Conservation (phyloP, 2,329 filamentous ascomycete species). For the Amauroascus verrucosus region DNA sequence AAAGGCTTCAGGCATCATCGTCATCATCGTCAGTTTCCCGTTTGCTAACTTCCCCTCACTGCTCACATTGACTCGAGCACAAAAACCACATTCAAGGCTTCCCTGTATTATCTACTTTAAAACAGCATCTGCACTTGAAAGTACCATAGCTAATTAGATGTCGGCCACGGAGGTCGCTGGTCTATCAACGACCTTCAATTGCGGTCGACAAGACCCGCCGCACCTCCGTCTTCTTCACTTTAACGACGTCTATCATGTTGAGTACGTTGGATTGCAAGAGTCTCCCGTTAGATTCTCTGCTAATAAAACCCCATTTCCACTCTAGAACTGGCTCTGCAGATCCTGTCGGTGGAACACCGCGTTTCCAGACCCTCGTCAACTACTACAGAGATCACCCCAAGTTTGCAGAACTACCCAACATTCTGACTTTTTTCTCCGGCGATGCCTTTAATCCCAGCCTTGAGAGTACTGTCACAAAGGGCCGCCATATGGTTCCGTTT, state of each 20-base stretch:
- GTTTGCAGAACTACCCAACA: constrained; percentile 53
- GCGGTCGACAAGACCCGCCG: constrained; percentile 42
- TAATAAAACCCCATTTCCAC: background rate
- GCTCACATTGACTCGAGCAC: too few relatives aligned
- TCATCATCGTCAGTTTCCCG: too few relatives aligned
- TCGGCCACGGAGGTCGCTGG: constrained; percentile 24
- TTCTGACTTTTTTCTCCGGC: constrained; percentile 77
- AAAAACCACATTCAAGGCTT: too few relatives aligned
- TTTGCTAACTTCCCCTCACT: too few relatives aligned
- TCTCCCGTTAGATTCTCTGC: background rate
- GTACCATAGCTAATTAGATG: too few relatives aligned
- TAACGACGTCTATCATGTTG: constrained; percentile 91
- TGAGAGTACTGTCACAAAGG: constrained; percentile 82
- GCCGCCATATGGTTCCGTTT: constrained; percentile 78
- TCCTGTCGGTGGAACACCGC: constrained; percentile 68
- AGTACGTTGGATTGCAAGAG: constrained; percentile 33
- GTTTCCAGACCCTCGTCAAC: constrained; percentile 69
- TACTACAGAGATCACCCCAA: constrained; percentile 57
- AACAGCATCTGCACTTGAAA: too few relatives aligned
- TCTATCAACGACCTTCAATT: constrained; percentile 35
- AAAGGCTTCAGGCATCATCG: too few relatives aligned
- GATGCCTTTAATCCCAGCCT: constrained; percentile 88
- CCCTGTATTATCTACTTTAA: too few relatives aligned
- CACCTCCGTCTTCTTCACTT: constrained; percentile 78
- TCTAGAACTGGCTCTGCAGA: constrained; percentile 55